Evolutionary conservation across 176 grass and related monocot genomes (phyloP), one percentile per base, ranked within the genome.

Genomic region (Eragrostis nindensis): DNA sequence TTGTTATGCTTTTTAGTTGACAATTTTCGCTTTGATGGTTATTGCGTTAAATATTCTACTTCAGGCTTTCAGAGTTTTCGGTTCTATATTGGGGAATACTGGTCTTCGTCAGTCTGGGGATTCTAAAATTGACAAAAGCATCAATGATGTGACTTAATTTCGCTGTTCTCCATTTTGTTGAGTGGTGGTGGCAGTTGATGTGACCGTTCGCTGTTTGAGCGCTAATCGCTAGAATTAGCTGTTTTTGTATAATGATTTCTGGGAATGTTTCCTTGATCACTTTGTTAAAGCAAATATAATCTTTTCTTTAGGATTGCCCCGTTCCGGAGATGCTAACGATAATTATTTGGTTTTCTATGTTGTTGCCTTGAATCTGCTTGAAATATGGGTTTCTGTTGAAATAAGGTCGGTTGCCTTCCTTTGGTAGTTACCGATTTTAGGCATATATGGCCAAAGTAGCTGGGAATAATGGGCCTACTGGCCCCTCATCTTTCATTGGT

Each of bases 361-460:
- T 42, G 21, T 68, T 27, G 4, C 63, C 13, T 39, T 17, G 4
- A 12, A 22, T 77, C 21, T 24, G 11, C 39, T 80, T 54, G 71
- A 22, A 54, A 54, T 45, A 62, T 54, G 25, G 0, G 43, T 84
- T 77, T 47, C 1, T 19, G 14, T 48, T 14, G 25, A 22, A 39
- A 63, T 26, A 73, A 67, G 14, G 44, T 85, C 62, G 61, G 69
- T 57, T 83, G 71, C 67, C 17, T 75, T 80, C 43, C 22, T 84
- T 69, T 79, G 53, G 52, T 50, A 73, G 40, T 52, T 73, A 6
- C 66, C 41, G 9, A 77, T 89, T 81, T 81, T 36, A 57, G 69
- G 83, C 66, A n/a, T n/a, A 82, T 81, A 59, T 59, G 30, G 66
- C 59, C 83, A 77, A 89, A 86, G 47, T 77, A 12, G 83, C 82